phyloP scores from a whole-genome alignment of 192 early-diverging fungal genomes.

The Coemansia sp. region DNA sequence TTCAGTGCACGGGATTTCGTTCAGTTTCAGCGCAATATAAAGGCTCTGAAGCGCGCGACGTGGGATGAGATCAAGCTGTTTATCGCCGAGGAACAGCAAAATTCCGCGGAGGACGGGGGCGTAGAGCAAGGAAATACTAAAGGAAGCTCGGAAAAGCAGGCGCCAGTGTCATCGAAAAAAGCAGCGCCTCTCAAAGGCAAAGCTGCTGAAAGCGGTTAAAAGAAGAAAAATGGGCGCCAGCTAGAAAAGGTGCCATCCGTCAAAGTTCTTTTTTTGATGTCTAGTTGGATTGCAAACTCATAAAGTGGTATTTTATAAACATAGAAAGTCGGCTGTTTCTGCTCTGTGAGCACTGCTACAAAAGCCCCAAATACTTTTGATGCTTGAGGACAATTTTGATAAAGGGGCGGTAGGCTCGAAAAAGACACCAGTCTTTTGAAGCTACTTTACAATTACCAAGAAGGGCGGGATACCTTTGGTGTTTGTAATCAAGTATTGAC shows the following conservation, averaged over 20 bases:
- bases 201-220: neutral
- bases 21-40: constrained; percentile 14
- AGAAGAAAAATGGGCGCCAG: neutral
- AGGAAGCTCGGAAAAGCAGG: neutral
- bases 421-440: neutral
- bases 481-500: neutral
- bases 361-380: neutral
- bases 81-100: constrained; percentile 31
- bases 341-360: neutral
- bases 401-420: no score
- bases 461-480: neutral
- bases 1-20: constrained; percentile 30
- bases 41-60: constrained; percentile 17
- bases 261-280: neutral
- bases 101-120: neutral
- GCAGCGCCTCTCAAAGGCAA: neutral
- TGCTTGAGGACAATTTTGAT: neutral
- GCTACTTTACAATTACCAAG: no score
- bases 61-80: constrained; percentile 32
- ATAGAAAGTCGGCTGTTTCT: neutral
- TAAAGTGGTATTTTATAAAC: neutral
- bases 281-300: neutral
- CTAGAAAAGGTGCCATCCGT: neutral
- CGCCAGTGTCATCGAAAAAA: neutral
- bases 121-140: neutral